phyloP scores from a whole-genome alignment of 148 eudicot species.

The Vaccinium darrowii region DNA sequence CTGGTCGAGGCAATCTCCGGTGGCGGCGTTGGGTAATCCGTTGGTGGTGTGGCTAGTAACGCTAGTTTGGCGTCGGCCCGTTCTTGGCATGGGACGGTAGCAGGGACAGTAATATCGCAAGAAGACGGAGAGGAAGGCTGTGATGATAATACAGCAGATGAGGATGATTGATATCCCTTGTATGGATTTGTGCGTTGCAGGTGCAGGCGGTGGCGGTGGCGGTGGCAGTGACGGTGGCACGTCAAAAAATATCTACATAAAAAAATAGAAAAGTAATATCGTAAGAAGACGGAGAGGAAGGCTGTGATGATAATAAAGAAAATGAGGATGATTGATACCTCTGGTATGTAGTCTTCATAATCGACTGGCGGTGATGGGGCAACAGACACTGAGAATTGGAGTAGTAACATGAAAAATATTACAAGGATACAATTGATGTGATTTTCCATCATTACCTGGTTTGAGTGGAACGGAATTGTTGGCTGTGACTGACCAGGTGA shows the following conservation, averaged over 20 bases:
- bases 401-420: neutral
- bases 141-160: conserved; percentile 28
- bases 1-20: conserved; percentile 32
- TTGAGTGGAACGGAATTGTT: neutral
- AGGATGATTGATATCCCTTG: conserved; percentile 29
- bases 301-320: conserved; percentile 34
- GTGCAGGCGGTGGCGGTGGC: neutral
- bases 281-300: conserved; percentile 30
- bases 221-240: neutral
- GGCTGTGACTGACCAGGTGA: too few species aligned
- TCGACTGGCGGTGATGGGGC: neutral
- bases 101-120: conserved; percentile 23
- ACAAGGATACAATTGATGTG: neutral
- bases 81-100: conserved; percentile 5
- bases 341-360: conserved; percentile 9
- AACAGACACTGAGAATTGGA: neutral
- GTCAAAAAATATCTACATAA: too few species aligned
- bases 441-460: neutral
- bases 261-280: conserved; percentile 7
- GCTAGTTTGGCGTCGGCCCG: neutral
- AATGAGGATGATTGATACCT: conserved; percentile 30
- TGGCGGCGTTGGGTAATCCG: neutral
- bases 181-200: neutral
- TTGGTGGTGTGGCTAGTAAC: neutral
- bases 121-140: conserved; percentile 34